Conservation (phyloP, 345 rosid species). For the Hirschfeldia incana region DNA sequence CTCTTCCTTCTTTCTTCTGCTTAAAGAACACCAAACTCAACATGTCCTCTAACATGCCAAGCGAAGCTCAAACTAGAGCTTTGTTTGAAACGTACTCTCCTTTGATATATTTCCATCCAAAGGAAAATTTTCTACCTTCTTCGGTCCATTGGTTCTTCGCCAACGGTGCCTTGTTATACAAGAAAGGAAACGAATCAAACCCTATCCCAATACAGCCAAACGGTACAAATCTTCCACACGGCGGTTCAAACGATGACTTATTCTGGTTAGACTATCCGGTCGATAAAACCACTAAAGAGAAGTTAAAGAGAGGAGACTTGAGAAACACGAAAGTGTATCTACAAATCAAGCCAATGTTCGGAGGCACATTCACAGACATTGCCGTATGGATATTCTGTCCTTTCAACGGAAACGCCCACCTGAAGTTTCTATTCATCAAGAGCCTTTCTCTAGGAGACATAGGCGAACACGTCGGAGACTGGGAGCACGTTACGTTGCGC, state of each 20-base stretch:
- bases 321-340: slow-evolving; percentile 48
- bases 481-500: slow-evolving; percentile 82
- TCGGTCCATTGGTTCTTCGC: slow-evolving; percentile 60
- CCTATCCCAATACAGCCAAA: slow-evolving; percentile 48
- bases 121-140: slow-evolving; percentile 63
- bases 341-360: slow-evolving; percentile 72
- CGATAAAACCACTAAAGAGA: slow-evolving; percentile 46
- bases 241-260: slow-evolving; percentile 58
- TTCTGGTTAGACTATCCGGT: slow-evolving; percentile 75
- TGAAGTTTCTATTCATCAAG: slow-evolving; percentile 51
- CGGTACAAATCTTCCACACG: slow-evolving; percentile 81
- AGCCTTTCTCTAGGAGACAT: slow-evolving; percentile 51
- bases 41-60: slow-evolving; percentile 51
- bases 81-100: slow-evolving; percentile 61
- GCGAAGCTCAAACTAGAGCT: slow-evolving; percentile 45
- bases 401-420: slow-evolving; percentile 67
- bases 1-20: slow-evolving; percentile 41
- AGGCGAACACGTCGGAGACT: slow-evolving; percentile 79
- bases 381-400: slow-evolving; percentile 75
- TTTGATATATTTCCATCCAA: slow-evolving; percentile 62
- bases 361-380: slow-evolving; percentile 70
- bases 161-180: slow-evolving; percentile 61
- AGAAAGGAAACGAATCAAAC: slow-evolving; percentile 56
- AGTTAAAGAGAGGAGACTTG: slow-evolving; percentile 61
- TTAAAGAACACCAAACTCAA: slow-evolving; percentile 49